Base-by-base conservation (phyloP, 352 stramenopile genomes). In the Blastocystis sp. region DNA sequence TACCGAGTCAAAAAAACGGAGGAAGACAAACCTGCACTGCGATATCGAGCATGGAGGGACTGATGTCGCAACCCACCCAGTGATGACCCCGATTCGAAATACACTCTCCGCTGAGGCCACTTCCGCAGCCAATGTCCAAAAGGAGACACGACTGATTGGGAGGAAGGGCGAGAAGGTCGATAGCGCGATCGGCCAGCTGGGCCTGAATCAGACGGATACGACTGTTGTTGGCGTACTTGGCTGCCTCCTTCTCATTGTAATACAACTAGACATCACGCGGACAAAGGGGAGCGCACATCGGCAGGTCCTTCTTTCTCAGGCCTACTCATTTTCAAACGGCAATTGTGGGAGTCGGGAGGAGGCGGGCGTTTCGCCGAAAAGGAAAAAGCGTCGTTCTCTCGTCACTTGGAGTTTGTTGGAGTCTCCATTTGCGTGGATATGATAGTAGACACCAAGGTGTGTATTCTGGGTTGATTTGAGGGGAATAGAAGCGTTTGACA, bases 41-140 rank as follows among this genome's bases (percentile, higher is more conserved):
- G 65, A 99, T 96, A 86, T 97, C 91, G n/a, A 99, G 92, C 96
- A 99, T 99, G 88, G 97, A 94, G 81, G 89, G 57, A 38, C 88
- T 97, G 69, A 99, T 97, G 90, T 99, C 96, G 73, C 95, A 94
- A 57, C 96, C 96, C 29, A 98, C 90, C 96, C 96, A 99, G 4
- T 95, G 92, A 88, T 99, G 95, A 0, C 96, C 96, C 18, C 94
- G 90, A 86, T 94, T 91, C 21, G 76, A 87, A 36, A 87, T 76
- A 42, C 59, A 73, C 84, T 93, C 89, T 87, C 95, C 96, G 90
- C 93, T 97, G 32, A 99, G 90, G 34, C 95, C 96, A 84, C 92
- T 97, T 48, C 96, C 96, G 89, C 95, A 98, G 24, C 96, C 96
- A 42, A 99, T 91, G 89, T 99, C 96, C 9, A 99, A 88, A 61